Base-by-base conservation (phyloP, 2,329 filamentous ascomycete genomes). In the Cordyceps farinosa region DNA sequence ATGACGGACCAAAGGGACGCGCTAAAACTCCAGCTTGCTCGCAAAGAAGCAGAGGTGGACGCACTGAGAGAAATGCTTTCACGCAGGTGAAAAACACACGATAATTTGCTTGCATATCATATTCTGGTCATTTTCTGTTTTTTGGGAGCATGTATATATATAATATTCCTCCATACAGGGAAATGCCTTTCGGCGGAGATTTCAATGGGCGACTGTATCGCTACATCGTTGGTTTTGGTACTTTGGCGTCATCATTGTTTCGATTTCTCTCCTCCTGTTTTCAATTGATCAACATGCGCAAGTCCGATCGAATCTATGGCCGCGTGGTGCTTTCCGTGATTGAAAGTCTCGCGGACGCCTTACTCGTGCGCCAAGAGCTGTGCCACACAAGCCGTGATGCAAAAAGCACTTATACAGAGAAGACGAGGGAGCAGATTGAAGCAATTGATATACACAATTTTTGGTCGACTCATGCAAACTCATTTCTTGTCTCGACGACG, bases 31-130 rank as follows among this genome's bases (percentile, higher is more conserved):
- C 80, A 83, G 65, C 80, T 90, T 64, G 87, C 86, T 10, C 79
- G 85, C 69, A 80, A 86, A 61, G 87, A 90, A 73, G 87, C 87
- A 3, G 87, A 90, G 75, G 80, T 84, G 1, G 82, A 85, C 63
- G 83, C 87, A 11, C 74, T 90, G 63, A 80, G 82, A 68, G 82
- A 80, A 65, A 77, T 86, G 74, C 69, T 82, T 64, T 66, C 61
- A 4, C 69, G 64, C 22, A 75, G 71, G 63, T 76, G n/a, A 52
- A 50, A 32, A 13, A 4, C 42, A 7, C 6, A 22, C 22, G 22
- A 22, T 22, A 22, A 22, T 22, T 22, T 22, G 22, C 22, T 22
- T 22, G 22, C 22, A 22, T 22, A 22, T 22, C 6, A 58, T 2
- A 4, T 5, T 32, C 13, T 44, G 29, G 17, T 7, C 0, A 38